Percentiles rank a stretch among this genome's conserved stretches.
phyloP scores from a whole-genome alignment of 225 moss, liverwort and hornwort genomes.

The Sphagnum tenellum region DNA sequence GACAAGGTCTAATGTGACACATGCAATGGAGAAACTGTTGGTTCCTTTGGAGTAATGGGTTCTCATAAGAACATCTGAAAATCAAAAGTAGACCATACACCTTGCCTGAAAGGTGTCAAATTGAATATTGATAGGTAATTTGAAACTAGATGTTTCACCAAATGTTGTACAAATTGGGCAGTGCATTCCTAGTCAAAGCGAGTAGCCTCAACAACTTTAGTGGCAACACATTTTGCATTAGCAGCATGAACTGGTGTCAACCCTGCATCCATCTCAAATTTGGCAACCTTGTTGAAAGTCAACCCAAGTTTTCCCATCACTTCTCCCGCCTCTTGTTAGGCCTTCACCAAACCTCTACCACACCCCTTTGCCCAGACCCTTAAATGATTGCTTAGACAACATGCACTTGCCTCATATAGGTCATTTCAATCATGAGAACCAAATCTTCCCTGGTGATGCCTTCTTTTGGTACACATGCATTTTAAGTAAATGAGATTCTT shows the following conservation, averaged over 20 bases:
- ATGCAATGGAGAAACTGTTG: too few relatives aligned
- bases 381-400: slow-evolving; percentile 5
- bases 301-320: slow-evolving; percentile 97
- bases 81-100: too few relatives aligned
- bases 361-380: slow-evolving; percentile 21
- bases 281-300: slow-evolving; percentile 87
- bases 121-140: too few relatives aligned
- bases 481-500: too few relatives aligned
- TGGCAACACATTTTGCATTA: slow-evolving; percentile 78
- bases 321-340: slow-evolving; percentile 95
- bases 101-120: too few relatives aligned
- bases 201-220: slow-evolving; percentile 92
- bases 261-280: slow-evolving; percentile 78
- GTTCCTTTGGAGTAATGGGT: too few relatives aligned
- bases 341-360: slow-evolving; percentile 94
- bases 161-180: slow-evolving; percentile 83
- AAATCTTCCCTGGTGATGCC: too few relatives aligned
- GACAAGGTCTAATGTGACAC: too few relatives aligned
- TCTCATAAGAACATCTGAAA: too few relatives aligned
- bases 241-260: slow-evolving; percentile 46
- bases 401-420: neutral
- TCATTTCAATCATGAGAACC: too few relatives aligned
- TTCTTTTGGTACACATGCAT: too few relatives aligned
- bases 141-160: slow-evolving; percentile 40
- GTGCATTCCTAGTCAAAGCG: slow-evolving; percentile 88